A percentile compares a stretch with the other conserved stretches of the same genome.
Evolutionary conservation across 2,329 filamentous ascomycete species (phyloP).

Genomic region (Sclerotinia spermophila): DNA sequence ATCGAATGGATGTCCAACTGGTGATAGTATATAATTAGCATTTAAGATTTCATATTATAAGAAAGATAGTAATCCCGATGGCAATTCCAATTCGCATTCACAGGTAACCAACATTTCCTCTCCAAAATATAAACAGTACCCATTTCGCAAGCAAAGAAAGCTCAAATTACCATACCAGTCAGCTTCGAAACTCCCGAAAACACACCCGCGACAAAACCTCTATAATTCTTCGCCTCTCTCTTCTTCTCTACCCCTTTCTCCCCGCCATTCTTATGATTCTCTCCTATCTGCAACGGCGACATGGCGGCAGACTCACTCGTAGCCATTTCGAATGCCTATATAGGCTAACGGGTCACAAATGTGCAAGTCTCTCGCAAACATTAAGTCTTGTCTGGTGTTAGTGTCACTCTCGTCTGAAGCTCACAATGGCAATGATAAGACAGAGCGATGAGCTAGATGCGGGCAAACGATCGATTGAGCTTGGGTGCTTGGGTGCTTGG

Average conservation of each 20-base stretch:
- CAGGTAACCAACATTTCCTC: neutral
- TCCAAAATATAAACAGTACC: neutral
- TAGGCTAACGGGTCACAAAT: neutral
- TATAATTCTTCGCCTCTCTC: slow-evolving; percentile 57
- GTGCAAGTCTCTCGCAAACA: neutral
- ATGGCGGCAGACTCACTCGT: neutral
- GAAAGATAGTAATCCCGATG: neutral
- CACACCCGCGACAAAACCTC: slow-evolving; percentile 95
- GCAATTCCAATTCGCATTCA: neutral
- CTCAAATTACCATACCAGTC: slow-evolving; percentile 51
- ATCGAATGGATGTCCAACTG: slow-evolving; percentile 74
- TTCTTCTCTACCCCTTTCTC: slow-evolving; percentile 30
- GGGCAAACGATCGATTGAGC: neutral
- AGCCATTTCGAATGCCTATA: neutral
- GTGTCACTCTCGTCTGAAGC: neutral
- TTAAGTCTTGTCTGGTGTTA: neutral
- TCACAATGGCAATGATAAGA: neutral
- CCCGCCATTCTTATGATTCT: neutral
- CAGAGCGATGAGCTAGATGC: neutral
- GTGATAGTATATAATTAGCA: neutral
- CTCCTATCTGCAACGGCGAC: neutral
- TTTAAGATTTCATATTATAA: neutral
- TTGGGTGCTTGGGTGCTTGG: neutral
- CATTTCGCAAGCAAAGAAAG: neutral
- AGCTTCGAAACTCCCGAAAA: slow-evolving; percentile 93